These are phyloP conservation scores for Phaffia tasmanica DNA, from an alignment of 768 basidiomycete species.

Conservation along the genomic window DNA sequence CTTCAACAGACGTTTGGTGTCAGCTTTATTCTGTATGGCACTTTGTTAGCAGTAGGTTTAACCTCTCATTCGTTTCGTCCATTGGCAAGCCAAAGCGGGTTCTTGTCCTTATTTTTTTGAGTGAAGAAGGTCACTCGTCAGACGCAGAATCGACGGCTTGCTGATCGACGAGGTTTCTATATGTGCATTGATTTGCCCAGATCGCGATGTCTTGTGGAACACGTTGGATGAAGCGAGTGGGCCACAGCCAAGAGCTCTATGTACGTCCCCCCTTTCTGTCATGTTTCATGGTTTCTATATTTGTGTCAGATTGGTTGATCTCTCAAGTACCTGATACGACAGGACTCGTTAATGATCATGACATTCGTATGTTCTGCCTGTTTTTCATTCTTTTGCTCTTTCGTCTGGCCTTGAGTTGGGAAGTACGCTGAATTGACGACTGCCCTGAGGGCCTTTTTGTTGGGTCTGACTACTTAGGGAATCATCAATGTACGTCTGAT, in stretches of 20 bases:
- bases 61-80: background rate
- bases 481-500: slow-evolving; percentile 16
- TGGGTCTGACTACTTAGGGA: background rate
- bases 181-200: background rate
- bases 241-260: slow-evolving; percentile 23
- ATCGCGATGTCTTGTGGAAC: slow-evolving; percentile 20
- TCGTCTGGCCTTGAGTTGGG: background rate
- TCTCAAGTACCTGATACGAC: no score
- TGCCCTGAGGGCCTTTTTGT: background rate
- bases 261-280: background rate
- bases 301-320: background rate
- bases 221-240: slow-evolving; percentile 8
- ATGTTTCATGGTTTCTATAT: background rate
- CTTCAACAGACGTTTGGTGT: slow-evolving; percentile 16
- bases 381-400: background rate
- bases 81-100: background rate
- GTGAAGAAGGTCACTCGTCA: no score
- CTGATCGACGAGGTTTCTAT: no score
- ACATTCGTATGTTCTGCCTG: slow-evolving; percentile 11
- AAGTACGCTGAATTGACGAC: no score
- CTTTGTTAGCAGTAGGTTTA: slow-evolving; percentile 14
- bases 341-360: slow-evolving; percentile 27
- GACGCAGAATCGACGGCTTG: no score
- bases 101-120: no score
- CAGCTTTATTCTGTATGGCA: slow-evolving; percentile 15